Conservation (phyloP, 2,329 filamentous ascomycete genomes). For the Penicillium sp. region DNA sequence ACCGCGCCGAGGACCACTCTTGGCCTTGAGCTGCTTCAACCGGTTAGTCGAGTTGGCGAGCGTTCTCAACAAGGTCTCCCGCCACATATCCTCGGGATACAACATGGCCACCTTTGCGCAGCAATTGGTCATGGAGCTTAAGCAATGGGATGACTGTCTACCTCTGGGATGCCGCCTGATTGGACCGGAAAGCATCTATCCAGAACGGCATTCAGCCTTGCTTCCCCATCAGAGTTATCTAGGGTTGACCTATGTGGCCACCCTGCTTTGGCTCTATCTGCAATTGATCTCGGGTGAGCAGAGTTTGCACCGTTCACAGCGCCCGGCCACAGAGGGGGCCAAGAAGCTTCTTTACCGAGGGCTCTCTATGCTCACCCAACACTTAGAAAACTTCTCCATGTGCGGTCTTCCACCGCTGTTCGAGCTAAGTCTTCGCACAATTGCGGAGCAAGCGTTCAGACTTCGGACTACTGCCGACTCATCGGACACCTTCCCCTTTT, state of each 20-base stretch:
- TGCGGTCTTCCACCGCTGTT: constrained; percentile 42
- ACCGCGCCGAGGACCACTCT: constrained; percentile 41
- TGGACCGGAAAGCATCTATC: constrained; percentile 38
- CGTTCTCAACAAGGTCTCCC: constrained; percentile 38
- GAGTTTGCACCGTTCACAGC: constrained; percentile 31
- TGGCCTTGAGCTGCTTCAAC: constrained; percentile 56
- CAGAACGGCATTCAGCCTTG: constrained; percentile 37
- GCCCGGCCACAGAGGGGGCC: constrained; percentile 36
- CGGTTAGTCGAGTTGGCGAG: constrained; percentile 46
- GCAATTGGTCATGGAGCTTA: constrained; percentile 38
- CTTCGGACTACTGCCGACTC: constrained; percentile 32
- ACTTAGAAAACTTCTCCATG: constrained; percentile 40
- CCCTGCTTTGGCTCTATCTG: constrained; percentile 38
- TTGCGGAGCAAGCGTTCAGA: constrained; percentile 36
- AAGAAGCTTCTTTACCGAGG: constrained; percentile 40
- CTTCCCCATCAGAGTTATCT: constrained; percentile 44
- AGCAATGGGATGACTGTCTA: constrained; percentile 39
- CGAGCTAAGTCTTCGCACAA: constrained; percentile 38
- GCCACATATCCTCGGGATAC: constrained; percentile 32
- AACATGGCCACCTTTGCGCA: constrained; percentile 33
- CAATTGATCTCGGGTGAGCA: constrained; percentile 35
- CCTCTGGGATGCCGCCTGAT: constrained; percentile 40
- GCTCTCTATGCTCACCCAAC: constrained; percentile 38
- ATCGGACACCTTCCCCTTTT: constrained; percentile 35
- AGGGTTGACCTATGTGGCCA: constrained; percentile 38